A percentile compares a stretch with the other conserved stretches of the same genome.
Evolutionary conservation across 148 eudicot species (phyloP).

Genomic region (Persicaria tinctoria): DNA sequence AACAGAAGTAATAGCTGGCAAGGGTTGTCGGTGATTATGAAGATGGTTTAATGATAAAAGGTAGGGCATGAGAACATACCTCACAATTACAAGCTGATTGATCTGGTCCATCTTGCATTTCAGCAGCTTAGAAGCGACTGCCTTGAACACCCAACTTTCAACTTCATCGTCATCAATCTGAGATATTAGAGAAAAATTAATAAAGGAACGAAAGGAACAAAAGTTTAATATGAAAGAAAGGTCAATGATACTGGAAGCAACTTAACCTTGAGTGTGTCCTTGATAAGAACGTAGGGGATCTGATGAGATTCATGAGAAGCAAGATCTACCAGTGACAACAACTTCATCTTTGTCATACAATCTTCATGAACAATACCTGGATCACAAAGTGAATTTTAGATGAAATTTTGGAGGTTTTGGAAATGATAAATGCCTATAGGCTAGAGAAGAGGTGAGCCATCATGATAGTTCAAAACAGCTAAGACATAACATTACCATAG

Average conservation of each 20-base stretch:
- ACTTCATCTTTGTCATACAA: slow-evolving; percentile 75
- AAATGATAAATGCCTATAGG: background rate
- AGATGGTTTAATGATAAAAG: background rate
- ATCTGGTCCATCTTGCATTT: slow-evolving; percentile 95
- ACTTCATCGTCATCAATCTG: slow-evolving; percentile 83
- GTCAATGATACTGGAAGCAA: slow-evolving; percentile 13
- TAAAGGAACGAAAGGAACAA: background rate
- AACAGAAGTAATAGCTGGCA: background rate
- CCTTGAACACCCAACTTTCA: slow-evolving; percentile 84
- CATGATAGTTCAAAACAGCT: background rate
- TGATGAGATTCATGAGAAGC: slow-evolving; percentile 61
- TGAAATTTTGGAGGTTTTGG: too few relatives aligned
- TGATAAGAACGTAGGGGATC: slow-evolving; percentile 67
- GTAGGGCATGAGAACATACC: slow-evolving; percentile 28
- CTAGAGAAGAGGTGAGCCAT: background rate
- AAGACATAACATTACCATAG: slow-evolving; percentile 41
- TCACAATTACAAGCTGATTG: slow-evolving; percentile 70
- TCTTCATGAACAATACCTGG: slow-evolving; percentile 92
- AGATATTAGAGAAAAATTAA: background rate
- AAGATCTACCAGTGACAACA: slow-evolving; percentile 81
- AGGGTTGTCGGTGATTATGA: background rate
- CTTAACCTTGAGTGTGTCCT: slow-evolving; percentile 61
- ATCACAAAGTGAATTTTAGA: slow-evolving; percentile 8
- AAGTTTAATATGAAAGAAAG: background rate
- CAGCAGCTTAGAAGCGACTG: slow-evolving; percentile 69